Percentiles rank a stretch among this genome's conserved stretches.
Conservation (phyloP, 1,139 yeast species). For the Blastobotrys indianensis region DNA sequence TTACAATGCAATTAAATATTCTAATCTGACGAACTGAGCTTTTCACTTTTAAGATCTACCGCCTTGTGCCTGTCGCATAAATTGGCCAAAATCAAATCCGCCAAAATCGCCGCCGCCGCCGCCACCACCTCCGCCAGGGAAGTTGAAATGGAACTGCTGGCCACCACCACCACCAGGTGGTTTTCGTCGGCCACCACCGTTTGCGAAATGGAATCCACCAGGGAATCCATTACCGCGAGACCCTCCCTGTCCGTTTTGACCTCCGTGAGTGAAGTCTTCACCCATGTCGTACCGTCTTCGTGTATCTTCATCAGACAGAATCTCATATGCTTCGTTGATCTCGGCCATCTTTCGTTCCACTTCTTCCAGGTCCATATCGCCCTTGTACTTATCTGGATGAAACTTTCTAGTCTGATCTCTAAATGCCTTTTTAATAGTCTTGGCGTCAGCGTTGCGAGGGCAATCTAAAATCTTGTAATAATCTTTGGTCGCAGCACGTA, state of each 20-base stretch:
- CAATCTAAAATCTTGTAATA: constrained; percentile 78
- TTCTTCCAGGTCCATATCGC: constrained; percentile 60
- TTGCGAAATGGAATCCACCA: background rate
- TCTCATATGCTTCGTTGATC: constrained; percentile 89
- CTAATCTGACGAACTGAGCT: too few species aligned
- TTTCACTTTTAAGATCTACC: background rate
- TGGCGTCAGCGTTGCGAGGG: constrained; percentile 58
- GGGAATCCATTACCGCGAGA: constrained; percentile 8
- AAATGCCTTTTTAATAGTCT: constrained; percentile 76
- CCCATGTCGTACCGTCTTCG: constrained; percentile 63
- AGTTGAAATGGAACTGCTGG: constrained; percentile 13
- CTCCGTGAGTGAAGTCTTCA: constrained; percentile 27
- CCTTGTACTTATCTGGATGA: constrained; percentile 88
- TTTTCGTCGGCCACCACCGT: background rate
- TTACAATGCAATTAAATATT: background rate
- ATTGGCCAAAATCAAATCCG: constrained; percentile 21
- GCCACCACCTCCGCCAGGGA: constrained; percentile 2
- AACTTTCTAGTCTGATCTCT: constrained; percentile 69
- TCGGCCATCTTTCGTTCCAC: constrained; percentile 85
- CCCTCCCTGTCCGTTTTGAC: too few species aligned
- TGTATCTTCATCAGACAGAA: constrained; percentile 60
- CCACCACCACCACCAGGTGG: constrained; percentile 3
- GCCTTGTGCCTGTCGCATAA: constrained; percentile 6
- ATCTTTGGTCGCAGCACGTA: constrained; percentile 56
- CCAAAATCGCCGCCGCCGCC: constrained; percentile 11